These are phyloP conservation scores for Fusarium xyrophilum DNA, from an alignment of 2,329 filamentous ascomycete genomes.

Conservation along the genomic window DNA sequence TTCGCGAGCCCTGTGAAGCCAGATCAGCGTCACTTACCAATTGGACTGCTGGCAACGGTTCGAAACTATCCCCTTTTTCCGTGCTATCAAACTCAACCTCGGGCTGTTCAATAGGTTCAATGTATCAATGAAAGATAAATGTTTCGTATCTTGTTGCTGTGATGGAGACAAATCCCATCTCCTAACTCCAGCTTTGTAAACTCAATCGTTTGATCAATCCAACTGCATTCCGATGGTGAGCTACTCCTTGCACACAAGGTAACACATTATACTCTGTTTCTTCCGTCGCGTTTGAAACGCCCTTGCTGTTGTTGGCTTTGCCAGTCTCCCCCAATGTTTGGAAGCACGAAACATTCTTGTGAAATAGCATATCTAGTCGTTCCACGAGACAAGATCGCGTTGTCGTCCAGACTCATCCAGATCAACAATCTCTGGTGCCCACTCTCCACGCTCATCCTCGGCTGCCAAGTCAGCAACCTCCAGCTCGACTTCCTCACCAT, in stretches of 20 bases:
- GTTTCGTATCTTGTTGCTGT: not conserved
- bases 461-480: conserved; percentile 59
- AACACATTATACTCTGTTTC: not conserved
- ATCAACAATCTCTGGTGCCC: conserved; percentile 60
- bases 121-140: not conserved
- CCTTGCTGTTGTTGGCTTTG: not conserved
- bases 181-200: conserved; percentile 13
- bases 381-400: conserved; percentile 60
- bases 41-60: not conserved
- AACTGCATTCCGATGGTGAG: not conserved
- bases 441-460: conserved; percentile 62
- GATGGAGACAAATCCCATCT: not conserved
- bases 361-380: conserved; percentile 38
- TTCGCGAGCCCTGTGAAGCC: no score
- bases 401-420: conserved; percentile 60
- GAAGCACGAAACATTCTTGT: not conserved
- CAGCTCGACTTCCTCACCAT: conserved; percentile 58
- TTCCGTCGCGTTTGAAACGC: not conserved
- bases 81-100: not conserved
- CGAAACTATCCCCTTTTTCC: not conserved
- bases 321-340: not conserved
- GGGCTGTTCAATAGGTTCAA: not conserved
- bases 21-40: not conserved
- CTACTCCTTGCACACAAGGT: not conserved
- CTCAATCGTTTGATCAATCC: not conserved